Evolutionary conservation across 495 filamentous ascomycete genomes (phyloP).

Genomic region (Talaromyces liani): DNA sequence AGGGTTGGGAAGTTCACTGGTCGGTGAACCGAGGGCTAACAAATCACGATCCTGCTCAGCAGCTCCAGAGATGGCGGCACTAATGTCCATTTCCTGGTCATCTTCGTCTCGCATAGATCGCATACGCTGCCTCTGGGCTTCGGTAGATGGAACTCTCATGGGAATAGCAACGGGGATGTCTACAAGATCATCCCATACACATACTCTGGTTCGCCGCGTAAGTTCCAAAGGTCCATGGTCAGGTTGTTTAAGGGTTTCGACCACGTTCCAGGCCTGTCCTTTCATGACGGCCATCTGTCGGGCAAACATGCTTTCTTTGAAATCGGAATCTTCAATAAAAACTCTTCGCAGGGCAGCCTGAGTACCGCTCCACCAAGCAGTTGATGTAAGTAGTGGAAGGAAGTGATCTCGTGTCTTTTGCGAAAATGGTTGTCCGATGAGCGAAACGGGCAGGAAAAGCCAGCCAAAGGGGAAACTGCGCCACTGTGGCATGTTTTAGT

Average conservation of each 20-base stretch:
- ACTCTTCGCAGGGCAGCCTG: slow-evolving; percentile 74
- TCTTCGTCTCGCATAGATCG: slow-evolving; percentile 40
- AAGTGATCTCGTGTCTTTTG: slow-evolving; percentile 90
- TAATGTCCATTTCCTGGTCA: slow-evolving; percentile 90
- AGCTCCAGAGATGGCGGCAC: slow-evolving; percentile 57
- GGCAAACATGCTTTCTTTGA: slow-evolving; percentile 97
- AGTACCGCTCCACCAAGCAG: slow-evolving; percentile 93
- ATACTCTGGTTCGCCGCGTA: slow-evolving; percentile 81
- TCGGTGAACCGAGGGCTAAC: slow-evolving; percentile 57
- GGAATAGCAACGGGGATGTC: slow-evolving; percentile 92
- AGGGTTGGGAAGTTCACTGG: slow-evolving; percentile 65
- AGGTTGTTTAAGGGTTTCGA: slow-evolving; percentile 85
- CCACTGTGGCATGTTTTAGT: slow-evolving; percentile 44
- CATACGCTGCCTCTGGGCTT: slow-evolving; percentile 59
- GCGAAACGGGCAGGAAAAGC: slow-evolving; percentile 93
- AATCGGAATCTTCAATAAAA: slow-evolving; percentile 88
- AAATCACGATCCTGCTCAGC: slow-evolving; percentile 58
- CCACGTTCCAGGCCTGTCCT: slow-evolving; percentile 97
- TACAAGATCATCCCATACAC: slow-evolving; percentile 96
- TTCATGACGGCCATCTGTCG: slow-evolving; percentile 98
- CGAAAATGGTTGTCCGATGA: slow-evolving; percentile 94
- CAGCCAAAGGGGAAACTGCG: slow-evolving; percentile 95
- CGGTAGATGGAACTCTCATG: slow-evolving; percentile 67
- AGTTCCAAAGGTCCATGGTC: slow-evolving; percentile 94
- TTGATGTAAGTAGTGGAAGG: slow-evolving; percentile 85